phyloP scores from a whole-genome alignment of 345 rosid genomes.

The Moringa oleifera region DNA sequence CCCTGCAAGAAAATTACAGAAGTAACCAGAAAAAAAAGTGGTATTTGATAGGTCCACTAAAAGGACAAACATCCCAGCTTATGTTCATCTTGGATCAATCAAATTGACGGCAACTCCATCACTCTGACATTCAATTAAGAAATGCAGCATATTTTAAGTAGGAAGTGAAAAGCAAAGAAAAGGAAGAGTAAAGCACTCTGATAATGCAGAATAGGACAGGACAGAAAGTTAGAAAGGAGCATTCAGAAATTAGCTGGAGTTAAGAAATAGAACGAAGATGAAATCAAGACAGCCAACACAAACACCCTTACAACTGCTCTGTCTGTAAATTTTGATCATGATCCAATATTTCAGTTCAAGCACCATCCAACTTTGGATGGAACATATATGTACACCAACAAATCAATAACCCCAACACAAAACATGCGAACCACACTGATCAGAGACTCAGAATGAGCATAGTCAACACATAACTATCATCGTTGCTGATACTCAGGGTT shows the following conservation, averaged over 20 bases:
- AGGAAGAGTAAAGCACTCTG: not conserved
- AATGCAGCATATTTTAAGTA: too few relatives aligned
- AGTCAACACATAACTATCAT: conserved; percentile 7
- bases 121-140: too few relatives aligned
- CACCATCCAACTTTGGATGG: conserved; percentile 33
- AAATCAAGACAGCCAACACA: conserved; percentile 19
- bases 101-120: too few relatives aligned
- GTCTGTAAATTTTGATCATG: conserved; percentile 24
- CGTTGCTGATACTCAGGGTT: conserved; percentile 62
- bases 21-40: too few relatives aligned
- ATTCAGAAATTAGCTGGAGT: not conserved
- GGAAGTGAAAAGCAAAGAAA: not conserved
- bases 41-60: too few relatives aligned
- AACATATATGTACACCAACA: conserved; percentile 37
- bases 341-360: conserved; percentile 18
- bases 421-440: conserved; percentile 13
- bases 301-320: conserved; percentile 24
- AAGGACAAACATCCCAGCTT: too few relatives aligned
- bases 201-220: not conserved
- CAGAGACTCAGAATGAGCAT: conserved; percentile 9
- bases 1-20: too few relatives aligned
- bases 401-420: conserved; percentile 19
- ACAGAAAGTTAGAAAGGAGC: not conserved
- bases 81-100: too few relatives aligned
- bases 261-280: not conserved